Percentiles rank a stretch among this genome's conserved stretches.
These are phyloP conservation scores for Colletotrichum orbiculare DNA, from an alignment of 2,329 filamentous ascomycete genomes.

Conservation along the genomic window DNA sequence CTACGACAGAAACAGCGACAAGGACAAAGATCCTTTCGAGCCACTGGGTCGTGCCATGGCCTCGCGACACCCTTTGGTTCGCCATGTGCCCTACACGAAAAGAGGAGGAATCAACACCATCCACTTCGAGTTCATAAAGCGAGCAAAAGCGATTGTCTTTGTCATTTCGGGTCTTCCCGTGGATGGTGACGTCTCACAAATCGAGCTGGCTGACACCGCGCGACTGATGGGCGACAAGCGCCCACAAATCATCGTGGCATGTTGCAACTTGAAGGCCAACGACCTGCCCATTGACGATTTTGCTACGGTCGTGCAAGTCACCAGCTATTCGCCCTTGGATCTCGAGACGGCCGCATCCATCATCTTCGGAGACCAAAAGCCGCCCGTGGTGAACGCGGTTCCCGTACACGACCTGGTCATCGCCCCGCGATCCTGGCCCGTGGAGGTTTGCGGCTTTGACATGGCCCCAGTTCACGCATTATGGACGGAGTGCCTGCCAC, in stretches of 20 bases:
- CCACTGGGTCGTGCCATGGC: conserved; percentile 73
- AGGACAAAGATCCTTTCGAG: conserved; percentile 76
- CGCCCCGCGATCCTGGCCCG: conserved; percentile 50
- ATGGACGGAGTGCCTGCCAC: conserved; percentile 58
- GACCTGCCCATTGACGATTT: conserved; percentile 55
- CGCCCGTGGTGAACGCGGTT: conserved; percentile 2
- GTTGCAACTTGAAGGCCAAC: conserved; percentile 56
- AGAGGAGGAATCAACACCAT: conserved; percentile 71
- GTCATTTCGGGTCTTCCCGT: conserved; percentile 64
- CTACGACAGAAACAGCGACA: conserved; percentile 51
- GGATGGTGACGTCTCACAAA: conserved; percentile 62
- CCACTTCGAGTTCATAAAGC: conserved; percentile 71
- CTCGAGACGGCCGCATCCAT: conserved; percentile 63
- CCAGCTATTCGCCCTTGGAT: conserved; percentile 58
- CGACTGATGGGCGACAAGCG: conserved; percentile 57
- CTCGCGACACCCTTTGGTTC: conserved; percentile 68
- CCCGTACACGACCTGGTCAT: conserved; percentile 31
- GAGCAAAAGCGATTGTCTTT: conserved; percentile 70
- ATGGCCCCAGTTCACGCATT: conserved; percentile 54
- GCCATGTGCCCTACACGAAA: conserved; percentile 78
- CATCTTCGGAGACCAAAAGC: conserved; percentile 56
- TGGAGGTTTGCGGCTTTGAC: conserved; percentile 55
- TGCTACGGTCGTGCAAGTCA: conserved; percentile 62
- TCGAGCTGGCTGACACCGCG: conserved; percentile 60
- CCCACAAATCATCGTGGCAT: conserved; percentile 64